phyloP scores from a whole-genome alignment of 108 stramenopile genomes.

The Epipyxis sp. region DNA sequence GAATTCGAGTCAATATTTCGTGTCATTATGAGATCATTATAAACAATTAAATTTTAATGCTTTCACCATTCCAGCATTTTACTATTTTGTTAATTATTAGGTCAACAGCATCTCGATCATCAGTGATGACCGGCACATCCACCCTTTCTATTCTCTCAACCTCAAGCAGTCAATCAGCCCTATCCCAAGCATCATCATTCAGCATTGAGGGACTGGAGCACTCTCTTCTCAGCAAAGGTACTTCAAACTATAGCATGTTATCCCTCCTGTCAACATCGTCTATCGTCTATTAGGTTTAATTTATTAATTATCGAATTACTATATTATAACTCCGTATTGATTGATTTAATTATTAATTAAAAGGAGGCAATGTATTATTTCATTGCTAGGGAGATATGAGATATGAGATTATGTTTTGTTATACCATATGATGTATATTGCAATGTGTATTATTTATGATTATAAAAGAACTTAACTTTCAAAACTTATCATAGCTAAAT shows the following conservation, averaged over 20 bases:
- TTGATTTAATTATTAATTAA: background rate
- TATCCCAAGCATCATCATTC: background rate
- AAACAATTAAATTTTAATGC: background rate
- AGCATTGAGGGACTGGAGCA: constrained; percentile 24
- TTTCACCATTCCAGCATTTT: background rate
- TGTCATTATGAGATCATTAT: background rate
- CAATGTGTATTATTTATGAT: too few relatives aligned
- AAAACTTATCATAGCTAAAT: too few relatives aligned
- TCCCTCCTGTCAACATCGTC: background rate
- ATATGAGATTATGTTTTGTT: too few relatives aligned
- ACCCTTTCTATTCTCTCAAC: background rate
- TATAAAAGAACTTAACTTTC: too few relatives aligned
- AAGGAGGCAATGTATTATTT: background rate
- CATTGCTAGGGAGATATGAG: too few relatives aligned
- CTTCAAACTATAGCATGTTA: background rate
- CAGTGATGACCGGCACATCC: background rate
- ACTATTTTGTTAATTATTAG: background rate
- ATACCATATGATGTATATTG: too few relatives aligned
- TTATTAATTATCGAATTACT: background rate
- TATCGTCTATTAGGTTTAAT: background rate
- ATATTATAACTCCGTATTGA: background rate
- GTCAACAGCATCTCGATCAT: background rate
- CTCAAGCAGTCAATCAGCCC: background rate
- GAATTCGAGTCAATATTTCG: too few relatives aligned
- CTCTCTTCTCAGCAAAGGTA: background rate